Percentiles rank a stretch among this genome's conserved stretches.
Conservation (phyloP, 768 basidiomycete genomes). For the Pholiota conissans region DNA sequence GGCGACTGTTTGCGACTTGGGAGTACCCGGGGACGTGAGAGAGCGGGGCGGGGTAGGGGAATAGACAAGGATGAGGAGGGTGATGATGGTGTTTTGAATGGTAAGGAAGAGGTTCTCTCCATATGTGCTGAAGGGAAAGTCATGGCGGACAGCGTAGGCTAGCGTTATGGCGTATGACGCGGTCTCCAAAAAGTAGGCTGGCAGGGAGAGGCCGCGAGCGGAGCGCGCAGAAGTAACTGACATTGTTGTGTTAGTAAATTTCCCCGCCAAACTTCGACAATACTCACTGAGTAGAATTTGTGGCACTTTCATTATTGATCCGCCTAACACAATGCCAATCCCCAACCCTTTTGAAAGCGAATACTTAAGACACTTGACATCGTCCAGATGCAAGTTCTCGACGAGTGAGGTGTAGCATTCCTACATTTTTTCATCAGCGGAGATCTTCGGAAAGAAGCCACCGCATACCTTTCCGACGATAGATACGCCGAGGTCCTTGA, state of each 20-base stretch:
- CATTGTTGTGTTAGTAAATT: neutral
- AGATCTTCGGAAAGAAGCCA: neutral
- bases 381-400: slow-evolving; percentile 75
- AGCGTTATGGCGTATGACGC: slow-evolving; percentile 87
- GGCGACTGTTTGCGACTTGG: slow-evolving; percentile 16
- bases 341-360: slow-evolving; percentile 91
- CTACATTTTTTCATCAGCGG: slow-evolving; percentile 34
- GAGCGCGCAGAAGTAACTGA: slow-evolving; percentile 74
- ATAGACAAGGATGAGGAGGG: slow-evolving; percentile 80
- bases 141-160: slow-evolving; percentile 80
- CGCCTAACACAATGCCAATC: slow-evolving; percentile 88
- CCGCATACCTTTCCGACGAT: slow-evolving; percentile 74
- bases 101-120: slow-evolving; percentile 97
- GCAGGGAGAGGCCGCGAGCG: slow-evolving; percentile 83
- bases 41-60: slow-evolving; percentile 29
- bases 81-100: slow-evolving; percentile 85
- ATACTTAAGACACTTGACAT: slow-evolving; percentile 87
- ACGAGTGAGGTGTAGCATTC: slow-evolving; percentile 90
- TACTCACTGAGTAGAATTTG: slow-evolving; percentile 83
- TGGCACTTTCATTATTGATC: slow-evolving; percentile 94
- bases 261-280: neutral
- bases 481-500: slow-evolving; percentile 78
- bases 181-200: slow-evolving; percentile 90
- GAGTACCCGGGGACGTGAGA: slow-evolving; percentile 26
- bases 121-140: slow-evolving; percentile 95